phyloP scores from a whole-genome alignment of 2,329 filamentous ascomycete species.

The Apiospora marii region DNA sequence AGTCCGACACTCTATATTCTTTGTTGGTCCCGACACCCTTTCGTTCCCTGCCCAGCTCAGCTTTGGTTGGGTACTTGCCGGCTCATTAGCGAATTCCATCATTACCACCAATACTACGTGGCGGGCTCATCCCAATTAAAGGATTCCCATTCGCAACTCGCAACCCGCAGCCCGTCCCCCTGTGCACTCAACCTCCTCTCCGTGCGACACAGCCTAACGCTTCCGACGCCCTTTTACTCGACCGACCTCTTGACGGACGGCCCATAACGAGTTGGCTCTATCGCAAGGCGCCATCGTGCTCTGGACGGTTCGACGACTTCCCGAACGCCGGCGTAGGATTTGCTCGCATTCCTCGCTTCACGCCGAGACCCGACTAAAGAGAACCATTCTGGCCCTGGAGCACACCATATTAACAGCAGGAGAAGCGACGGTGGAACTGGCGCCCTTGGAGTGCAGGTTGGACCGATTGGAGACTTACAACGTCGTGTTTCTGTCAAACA shows the following conservation, averaged over 20 bases:
- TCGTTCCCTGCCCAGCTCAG: neutral
- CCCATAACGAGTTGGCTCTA: neutral
- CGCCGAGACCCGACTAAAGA: conserved; percentile 11
- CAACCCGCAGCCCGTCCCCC: neutral
- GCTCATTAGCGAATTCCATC: conserved; percentile 2
- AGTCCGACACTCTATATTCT: neutral
- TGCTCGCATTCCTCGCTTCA: conserved; percentile 14
- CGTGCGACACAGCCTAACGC: neutral
- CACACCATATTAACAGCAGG: neutral
- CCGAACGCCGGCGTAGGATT: neutral
- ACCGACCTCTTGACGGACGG: neutral
- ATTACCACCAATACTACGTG: conserved; percentile 22
- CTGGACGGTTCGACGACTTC: conserved; percentile 12
- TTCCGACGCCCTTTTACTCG: neutral
- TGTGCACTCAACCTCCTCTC: neutral
- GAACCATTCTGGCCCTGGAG: neutral
- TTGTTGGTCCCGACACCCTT: neutral
- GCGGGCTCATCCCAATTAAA: conserved; percentile 23
- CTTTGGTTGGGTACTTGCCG: neutral
- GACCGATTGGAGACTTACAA: neutral
- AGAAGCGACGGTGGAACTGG: conserved; percentile 12
- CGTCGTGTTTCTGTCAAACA: neutral
- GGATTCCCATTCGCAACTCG: neutral
- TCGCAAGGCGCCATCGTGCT: neutral
- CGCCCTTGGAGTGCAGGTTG: conserved; percentile 13